Conservation (phyloP, 768 basidiomycete genomes). For the Filobasidium wieringae region DNA sequence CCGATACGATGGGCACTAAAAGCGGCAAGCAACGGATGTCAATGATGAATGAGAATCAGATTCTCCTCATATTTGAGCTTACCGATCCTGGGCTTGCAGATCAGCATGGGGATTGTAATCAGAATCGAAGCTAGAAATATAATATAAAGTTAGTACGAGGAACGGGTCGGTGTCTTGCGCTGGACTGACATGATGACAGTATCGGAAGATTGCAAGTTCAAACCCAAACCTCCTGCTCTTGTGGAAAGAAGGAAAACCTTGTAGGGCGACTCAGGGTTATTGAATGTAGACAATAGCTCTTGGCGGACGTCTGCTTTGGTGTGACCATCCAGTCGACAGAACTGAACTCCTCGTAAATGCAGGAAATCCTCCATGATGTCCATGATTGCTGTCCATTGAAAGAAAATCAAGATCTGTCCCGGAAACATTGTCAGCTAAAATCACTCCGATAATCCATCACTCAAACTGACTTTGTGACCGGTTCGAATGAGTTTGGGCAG, state of each 20-base stretch:
- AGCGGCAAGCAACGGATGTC: slow-evolving; percentile 7
- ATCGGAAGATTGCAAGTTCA: slow-evolving; percentile 92
- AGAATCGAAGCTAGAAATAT: slow-evolving; percentile 38
- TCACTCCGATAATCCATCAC: neutral
- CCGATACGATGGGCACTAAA: slow-evolving; percentile 95
- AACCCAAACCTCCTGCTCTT: slow-evolving; percentile 78
- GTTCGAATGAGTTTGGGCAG: slow-evolving; percentile 89
- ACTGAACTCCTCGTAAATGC: slow-evolving; percentile 71
- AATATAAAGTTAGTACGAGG: slow-evolving; percentile 45
- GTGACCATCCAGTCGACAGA: slow-evolving; percentile 87
- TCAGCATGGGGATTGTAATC: slow-evolving; percentile 94
- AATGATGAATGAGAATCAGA: neutral
- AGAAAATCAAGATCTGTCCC: slow-evolving; percentile 71
- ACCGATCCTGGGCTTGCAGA: slow-evolving; percentile 89
- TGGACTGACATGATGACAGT: slow-evolving; percentile 84
- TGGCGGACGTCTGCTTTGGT: slow-evolving; percentile 94
- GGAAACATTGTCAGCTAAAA: neutral
- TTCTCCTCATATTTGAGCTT: neutral
- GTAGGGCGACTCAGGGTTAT: slow-evolving; percentile 74
- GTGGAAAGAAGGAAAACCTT: slow-evolving; percentile 90
- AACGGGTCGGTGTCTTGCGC: slow-evolving; percentile 57
- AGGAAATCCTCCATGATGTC: slow-evolving; percentile 95
- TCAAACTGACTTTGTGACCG: slow-evolving; percentile 61
- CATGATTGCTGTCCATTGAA: slow-evolving; percentile 99
- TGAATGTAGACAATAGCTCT: slow-evolving; percentile 71